These are phyloP conservation scores for Papilionanthe hybrid DNA, from an alignment of 116 monocot species.

Conservation along the genomic window DNA sequence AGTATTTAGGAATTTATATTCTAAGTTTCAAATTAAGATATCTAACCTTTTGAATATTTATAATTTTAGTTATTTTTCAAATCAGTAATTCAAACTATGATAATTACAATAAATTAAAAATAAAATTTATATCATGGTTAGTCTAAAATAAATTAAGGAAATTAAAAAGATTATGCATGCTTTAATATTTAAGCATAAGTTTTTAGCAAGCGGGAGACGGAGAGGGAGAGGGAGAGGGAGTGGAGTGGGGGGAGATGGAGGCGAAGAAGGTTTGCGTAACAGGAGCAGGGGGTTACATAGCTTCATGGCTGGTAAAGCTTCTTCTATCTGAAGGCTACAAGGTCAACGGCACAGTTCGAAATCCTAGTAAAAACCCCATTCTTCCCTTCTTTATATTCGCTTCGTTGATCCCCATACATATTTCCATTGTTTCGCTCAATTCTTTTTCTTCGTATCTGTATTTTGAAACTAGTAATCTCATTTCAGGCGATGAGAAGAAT, in stretches of 20 bases:
- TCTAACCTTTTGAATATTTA: too few species aligned
- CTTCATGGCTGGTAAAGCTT: constrained; percentile 50
- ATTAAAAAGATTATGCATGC: too few species aligned
- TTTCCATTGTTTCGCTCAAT: neutral
- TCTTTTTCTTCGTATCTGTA: neutral
- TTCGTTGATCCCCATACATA: neutral
- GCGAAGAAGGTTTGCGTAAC: constrained; percentile 35
- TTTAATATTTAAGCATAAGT: too few species aligned
- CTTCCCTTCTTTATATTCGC: neutral
- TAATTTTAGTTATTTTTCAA: too few species aligned
- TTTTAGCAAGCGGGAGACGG: neutral
- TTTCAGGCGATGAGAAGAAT: constrained; percentile 50
- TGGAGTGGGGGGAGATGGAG: neutral
- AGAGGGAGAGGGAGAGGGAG: neutral
- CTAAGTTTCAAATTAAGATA: too few species aligned
- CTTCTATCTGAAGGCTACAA: constrained; percentile 42
- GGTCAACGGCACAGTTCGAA: constrained; percentile 39
- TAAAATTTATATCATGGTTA: too few species aligned
- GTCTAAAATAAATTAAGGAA: too few species aligned
- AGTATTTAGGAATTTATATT: too few species aligned
- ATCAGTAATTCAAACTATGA: too few species aligned
- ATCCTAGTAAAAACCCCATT: constrained; percentile 23
- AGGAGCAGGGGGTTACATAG: constrained; percentile 48
- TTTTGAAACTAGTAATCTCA: neutral
- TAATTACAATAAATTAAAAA: too few species aligned